Evolutionary conservation across 768 basidiomycete species (phyloP), one percentile per base, ranked within the genome.

Genomic region (Gelatoporia subvermispora): DNA sequence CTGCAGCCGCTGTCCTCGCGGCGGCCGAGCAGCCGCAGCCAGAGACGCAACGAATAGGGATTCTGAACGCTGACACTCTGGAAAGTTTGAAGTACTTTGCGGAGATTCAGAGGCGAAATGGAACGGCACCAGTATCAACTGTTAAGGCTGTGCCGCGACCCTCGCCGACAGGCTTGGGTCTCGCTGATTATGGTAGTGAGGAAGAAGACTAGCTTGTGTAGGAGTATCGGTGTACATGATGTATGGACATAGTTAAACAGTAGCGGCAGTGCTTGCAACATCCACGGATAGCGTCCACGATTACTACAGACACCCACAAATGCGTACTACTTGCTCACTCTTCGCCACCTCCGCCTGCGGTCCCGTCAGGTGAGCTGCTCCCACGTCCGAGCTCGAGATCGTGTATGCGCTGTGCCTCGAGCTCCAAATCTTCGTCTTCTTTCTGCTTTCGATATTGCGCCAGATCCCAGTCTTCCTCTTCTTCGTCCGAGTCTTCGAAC

Each of bases 1-100:
- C n/a, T n/a, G n/a, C 17, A 16, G 10, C 35, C 21, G 45, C 16
- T 28, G 52, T 44, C 20, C 55, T 58, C 47, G 45, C 48, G 10
- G 44, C 42, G 15, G 9, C 22, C 1, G 50, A 42, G 17, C 46
- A 42, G 31, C 42, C 47, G 43, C 42, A 52, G 40, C 35, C 49
- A 18, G 55, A 62, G 40, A 40, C 69, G 17, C 62, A 71, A 45
- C 65, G 77, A 1, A 64, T 58, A 23, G 86, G 92, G 0, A 65
- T 99, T 35, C 72, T 99, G 31, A 90, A 74, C 48, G 75, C 82
- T 4, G 93, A 95, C 58, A 88, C 95, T 10, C 63, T 98, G 21
- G 91, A 95, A 58, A 88, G 93, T 41, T 68, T 99, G 43, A 89
- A 85, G 64, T 94, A 91, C 60, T 93, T 96, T 62, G 84, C 93